A percentile compares a stretch with the other conserved stretches of the same genome.
Conservation (phyloP, 805 yeast genomes). For the Suhomyces prunicola region DNA sequence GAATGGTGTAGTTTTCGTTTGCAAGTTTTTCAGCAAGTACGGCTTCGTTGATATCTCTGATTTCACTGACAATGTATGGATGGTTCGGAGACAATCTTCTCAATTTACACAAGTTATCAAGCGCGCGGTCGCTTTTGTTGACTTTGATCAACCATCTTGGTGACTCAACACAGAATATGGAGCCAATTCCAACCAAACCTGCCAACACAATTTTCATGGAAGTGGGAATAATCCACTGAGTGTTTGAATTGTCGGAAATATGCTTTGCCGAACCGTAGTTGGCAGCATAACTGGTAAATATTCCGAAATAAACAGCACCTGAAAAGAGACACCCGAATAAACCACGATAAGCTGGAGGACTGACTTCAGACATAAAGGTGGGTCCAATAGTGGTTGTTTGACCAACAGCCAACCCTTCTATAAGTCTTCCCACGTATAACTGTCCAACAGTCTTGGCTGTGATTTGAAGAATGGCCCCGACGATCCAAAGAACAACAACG, state of each 20-base stretch:
- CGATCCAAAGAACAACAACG: slow-evolving; percentile 33
- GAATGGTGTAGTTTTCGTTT: slow-evolving; percentile 8
- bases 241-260: slow-evolving; percentile 28
- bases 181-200: slow-evolving; percentile 41
- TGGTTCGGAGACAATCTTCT: slow-evolving; percentile 46
- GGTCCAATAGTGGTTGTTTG: slow-evolving; percentile 58
- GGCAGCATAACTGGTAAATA: slow-evolving; percentile 47
- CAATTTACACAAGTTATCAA: slow-evolving; percentile 36
- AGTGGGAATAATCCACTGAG: slow-evolving; percentile 55
- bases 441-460: slow-evolving; percentile 47
- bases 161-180: slow-evolving; percentile 45
- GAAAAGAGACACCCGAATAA: slow-evolving; percentile 50
- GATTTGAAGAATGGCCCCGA: slow-evolving; percentile 48
- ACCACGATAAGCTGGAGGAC: slow-evolving; percentile 54
- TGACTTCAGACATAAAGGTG: slow-evolving; percentile 49
- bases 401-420: slow-evolving; percentile 58
- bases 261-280: slow-evolving; percentile 53
- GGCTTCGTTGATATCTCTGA: slow-evolving; percentile 50
- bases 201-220: slow-evolving; percentile 47
- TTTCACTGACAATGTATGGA: slow-evolving; percentile 48
- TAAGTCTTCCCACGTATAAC: slow-evolving; percentile 51
- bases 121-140: slow-evolving; percentile 40
- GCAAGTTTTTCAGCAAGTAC: slow-evolving; percentile 34
- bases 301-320: slow-evolving; percentile 57
- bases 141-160: slow-evolving; percentile 52